phyloP scores from a whole-genome alignment of 805 yeast genomes.

The Saccharomyces kudriavzevii region DNA sequence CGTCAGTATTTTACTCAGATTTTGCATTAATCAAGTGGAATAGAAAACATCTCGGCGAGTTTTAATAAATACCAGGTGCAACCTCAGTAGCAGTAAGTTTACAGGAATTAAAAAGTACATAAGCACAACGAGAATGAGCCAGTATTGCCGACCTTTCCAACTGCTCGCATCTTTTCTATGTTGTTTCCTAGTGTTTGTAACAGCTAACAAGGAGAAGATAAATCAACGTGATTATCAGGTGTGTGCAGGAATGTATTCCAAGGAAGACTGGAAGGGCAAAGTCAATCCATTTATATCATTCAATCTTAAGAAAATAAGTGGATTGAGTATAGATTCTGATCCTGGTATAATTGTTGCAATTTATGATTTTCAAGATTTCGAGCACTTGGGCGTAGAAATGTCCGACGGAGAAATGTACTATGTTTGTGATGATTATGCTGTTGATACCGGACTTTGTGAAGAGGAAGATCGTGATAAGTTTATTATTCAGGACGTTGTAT shows the following conservation, averaged over 20 bases:
- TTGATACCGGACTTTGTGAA: conserved; percentile 49
- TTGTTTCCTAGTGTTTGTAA: conserved; percentile 8
- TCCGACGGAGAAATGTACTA: conserved; percentile 44
- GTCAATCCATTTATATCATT: conserved; percentile 53
- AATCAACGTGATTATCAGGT: conserved; percentile 49
- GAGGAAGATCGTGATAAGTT: conserved; percentile 51
- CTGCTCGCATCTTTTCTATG: background rate
- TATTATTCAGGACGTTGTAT: conserved; percentile 40
- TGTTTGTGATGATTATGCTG: conserved; percentile 67
- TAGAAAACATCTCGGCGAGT: background rate
- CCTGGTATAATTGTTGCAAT: conserved; percentile 57
- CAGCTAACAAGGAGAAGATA: conserved; percentile 40
- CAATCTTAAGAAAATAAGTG: conserved; percentile 32
- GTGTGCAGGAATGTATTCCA: conserved; percentile 87
- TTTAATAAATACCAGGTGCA: background rate
- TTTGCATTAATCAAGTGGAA: background rate
- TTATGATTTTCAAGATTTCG: conserved; percentile 77
- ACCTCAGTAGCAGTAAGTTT: background rate
- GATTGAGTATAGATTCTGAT: conserved; percentile 28
- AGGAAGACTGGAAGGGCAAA: conserved; percentile 80
- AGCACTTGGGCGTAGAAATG: conserved; percentile 49
- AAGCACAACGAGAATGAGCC: background rate
- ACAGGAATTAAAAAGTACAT: background rate
- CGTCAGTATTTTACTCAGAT: background rate
- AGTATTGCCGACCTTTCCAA: background rate